A percentile compares a stretch with the other conserved stretches of the same genome.
Evolutionary conservation across 768 basidiomycete species (phyloP).

Genomic region (Boletus insuetus): DNA sequence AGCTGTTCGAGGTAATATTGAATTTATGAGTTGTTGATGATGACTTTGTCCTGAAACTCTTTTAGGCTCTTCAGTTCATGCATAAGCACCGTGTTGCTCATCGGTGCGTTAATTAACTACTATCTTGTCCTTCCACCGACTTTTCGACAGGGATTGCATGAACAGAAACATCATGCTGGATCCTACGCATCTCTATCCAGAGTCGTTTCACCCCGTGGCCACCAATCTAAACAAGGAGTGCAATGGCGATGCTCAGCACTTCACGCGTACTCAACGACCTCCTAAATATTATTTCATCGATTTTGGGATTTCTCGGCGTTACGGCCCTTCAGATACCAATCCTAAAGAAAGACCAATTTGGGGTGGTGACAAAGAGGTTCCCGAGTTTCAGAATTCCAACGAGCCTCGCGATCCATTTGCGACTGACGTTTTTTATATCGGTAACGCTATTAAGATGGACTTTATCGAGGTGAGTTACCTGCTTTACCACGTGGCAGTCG

Average conservation of each 20-base stretch:
- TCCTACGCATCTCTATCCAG: not conserved
- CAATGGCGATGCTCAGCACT: not conserved
- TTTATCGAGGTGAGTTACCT: not conserved
- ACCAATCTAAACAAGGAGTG: not conserved
- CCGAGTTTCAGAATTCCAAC: not conserved
- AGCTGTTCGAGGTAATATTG: conserved; percentile 29
- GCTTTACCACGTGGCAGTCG: conserved; percentile 4
- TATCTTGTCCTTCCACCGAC: not conserved
- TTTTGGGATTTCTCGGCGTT: not conserved
- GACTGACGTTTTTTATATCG: not conserved
- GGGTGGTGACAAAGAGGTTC: not conserved
- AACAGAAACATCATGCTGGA: conserved; percentile 27
- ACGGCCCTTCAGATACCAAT: not conserved
- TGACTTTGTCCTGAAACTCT: not conserved
- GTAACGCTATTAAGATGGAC: not conserved
- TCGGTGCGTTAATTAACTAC: not conserved
- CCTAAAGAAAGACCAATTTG: not conserved
- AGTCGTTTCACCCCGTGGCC: not conserved
- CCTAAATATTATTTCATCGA: not conserved
- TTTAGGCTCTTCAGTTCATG: conserved; percentile 23
- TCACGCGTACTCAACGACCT: not conserved
- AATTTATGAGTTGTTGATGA: not conserved
- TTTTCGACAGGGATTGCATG: conserved; percentile 17
- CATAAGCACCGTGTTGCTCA: conserved; percentile 17
- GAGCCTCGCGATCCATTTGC: not conserved